Conservation (phyloP, 257 asterid genomes). For the Solanum gandarillasii region DNA sequence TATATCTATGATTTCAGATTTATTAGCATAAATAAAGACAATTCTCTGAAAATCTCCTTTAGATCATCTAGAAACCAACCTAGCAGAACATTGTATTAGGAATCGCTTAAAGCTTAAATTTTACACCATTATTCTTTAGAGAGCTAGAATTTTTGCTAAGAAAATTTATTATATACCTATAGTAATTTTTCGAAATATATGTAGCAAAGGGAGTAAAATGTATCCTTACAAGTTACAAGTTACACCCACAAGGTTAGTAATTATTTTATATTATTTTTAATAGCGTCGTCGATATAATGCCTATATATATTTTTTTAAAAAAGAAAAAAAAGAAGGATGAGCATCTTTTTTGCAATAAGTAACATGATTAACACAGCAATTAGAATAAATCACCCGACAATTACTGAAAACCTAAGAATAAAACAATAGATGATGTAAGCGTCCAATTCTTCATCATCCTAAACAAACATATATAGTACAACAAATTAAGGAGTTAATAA, state of each 20-base stretch:
- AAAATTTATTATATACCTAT: background rate
- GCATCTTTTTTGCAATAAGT: background rate
- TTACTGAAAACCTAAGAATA: background rate
- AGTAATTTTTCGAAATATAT: background rate
- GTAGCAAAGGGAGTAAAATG: background rate
- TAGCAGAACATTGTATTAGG: background rate
- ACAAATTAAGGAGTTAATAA: background rate
- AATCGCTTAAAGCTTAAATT: background rate
- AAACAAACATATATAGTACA: background rate
- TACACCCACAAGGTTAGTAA: background rate
- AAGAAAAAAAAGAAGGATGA: background rate
- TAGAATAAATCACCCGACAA: constrained; percentile 2
- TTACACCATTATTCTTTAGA: background rate
- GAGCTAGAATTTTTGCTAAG: background rate
- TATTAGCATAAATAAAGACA: background rate
- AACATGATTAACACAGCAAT: background rate
- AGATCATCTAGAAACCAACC: background rate
- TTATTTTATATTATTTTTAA: background rate
- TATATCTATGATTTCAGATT: background rate
- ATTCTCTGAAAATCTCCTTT: background rate
- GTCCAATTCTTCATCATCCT: background rate
- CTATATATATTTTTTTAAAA: background rate
- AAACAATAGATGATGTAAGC: background rate
- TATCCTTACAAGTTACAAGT: background rate
- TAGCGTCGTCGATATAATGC: background rate